Evolutionary conservation across 2,329 filamentous ascomycete genomes (phyloP).

Genomic region (Simplicillium sp.): DNA sequence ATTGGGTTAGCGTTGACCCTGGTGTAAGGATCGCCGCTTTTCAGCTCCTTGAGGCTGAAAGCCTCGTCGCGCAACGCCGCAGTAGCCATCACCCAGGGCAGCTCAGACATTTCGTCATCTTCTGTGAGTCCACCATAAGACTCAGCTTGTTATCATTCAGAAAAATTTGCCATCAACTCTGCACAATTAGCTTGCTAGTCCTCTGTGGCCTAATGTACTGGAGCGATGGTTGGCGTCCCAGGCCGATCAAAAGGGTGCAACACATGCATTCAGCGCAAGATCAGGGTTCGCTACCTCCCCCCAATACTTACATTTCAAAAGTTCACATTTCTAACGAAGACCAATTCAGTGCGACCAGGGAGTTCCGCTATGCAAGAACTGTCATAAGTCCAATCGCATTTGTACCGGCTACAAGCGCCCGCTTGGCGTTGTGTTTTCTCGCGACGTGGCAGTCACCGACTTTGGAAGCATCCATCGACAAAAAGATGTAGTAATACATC

Average conservation of each 20-base stretch:
- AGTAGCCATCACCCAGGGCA: too few relatives aligned
- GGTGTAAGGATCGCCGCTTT: too few relatives aligned
- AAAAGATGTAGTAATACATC: conserved; percentile 2
- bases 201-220: conserved; percentile 12
- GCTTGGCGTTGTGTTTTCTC: conserved; percentile 6
- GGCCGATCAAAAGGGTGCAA: background rate
- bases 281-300: background rate
- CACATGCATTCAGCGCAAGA: conserved; percentile 5
- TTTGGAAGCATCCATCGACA: background rate
- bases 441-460: conserved; percentile 2
- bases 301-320: background rate
- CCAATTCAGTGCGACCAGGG: conserved; percentile 5
- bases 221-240: background rate
- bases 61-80: too few relatives aligned
- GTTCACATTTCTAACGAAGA: background rate
- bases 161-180: too few relatives aligned
- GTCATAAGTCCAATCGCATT: conserved; percentile 5
- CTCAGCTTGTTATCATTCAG: too few relatives aligned
- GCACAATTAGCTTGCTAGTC: too few relatives aligned
- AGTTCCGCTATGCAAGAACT: conserved; percentile 7
- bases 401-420: conserved; percentile 7
- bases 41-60: too few relatives aligned
- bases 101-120: too few relatives aligned
- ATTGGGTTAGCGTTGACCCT: too few relatives aligned
- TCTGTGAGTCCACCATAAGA: too few relatives aligned